These are phyloP conservation scores for Chromera velia DNA, from an alignment of 73 alveolate genomes.

Conservation along the genomic window DNA sequence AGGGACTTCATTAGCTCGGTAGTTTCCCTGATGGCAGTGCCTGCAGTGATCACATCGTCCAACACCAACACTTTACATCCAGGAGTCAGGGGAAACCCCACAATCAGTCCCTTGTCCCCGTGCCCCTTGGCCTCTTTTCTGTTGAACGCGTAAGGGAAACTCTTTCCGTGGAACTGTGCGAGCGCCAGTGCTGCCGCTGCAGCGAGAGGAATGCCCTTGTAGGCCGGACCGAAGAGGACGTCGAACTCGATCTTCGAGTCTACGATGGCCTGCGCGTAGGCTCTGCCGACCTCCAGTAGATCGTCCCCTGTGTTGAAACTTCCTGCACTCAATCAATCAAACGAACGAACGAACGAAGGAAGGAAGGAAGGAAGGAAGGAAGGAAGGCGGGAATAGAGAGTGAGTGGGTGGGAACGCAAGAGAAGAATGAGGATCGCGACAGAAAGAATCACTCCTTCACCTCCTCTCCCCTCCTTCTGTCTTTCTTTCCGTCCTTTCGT, in stretches of 20 bases:
- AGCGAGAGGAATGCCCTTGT: not conserved
- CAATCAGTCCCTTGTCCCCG: not conserved
- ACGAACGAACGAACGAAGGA: too few species aligned
- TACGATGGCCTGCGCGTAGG: not conserved
- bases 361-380: too few species aligned
- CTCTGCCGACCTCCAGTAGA: not conserved
- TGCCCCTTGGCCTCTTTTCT: not conserved
- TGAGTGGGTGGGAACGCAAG: too few species aligned
- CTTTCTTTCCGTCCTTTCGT: too few species aligned
- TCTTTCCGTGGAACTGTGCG: not conserved
- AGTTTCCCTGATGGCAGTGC: not conserved
- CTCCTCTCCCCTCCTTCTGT: too few species aligned
- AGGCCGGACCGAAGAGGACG: not conserved
- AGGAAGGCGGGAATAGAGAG: too few species aligned
- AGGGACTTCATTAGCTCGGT: not conserved
- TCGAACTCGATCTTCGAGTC: not conserved
- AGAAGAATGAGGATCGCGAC: too few species aligned
- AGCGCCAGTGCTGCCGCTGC: not conserved
- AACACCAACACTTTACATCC: not conserved
- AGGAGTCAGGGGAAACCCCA: not conserved
- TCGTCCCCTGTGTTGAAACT: not conserved
- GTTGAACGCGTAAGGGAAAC: not conserved
- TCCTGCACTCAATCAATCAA: not conserved
- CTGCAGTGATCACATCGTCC: not conserved
- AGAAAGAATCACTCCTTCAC: too few species aligned